Base-by-base conservation (phyloP, 2,329 filamentous ascomycete species). In the Cercospora sojina region DNA sequence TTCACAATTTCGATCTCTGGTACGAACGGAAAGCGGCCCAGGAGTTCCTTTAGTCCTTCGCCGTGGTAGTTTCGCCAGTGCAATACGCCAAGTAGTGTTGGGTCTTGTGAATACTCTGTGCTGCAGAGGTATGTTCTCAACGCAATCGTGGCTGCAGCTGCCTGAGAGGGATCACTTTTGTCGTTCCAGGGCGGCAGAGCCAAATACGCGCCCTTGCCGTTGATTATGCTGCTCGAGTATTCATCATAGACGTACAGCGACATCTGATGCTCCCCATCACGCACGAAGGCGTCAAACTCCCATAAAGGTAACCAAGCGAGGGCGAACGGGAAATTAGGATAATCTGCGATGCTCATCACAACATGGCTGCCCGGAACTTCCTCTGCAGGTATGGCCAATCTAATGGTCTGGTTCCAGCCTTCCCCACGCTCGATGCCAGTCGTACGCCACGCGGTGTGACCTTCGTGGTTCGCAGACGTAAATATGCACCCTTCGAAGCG, bases 1-100 rank as follows among this genome's bases (percentile, higher is more conserved):
- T 98, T 99, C 69, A 99, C 95, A 35, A 99, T 91, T 79, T 99
- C 96, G 64, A 98, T 97, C 77, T 99, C 95, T 0, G 95, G 91
- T 0, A 99, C 93, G 71, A 98, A 98, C 20, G 93, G 89, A 58
- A 98, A 87, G 71, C 93, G 89, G 76, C 91, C 90, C 49, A 99
- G 81, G 0, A 96, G 82, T 25, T 88, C 84, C 0, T 91, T 84
- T 1, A 98, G 83, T 38, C 93, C 88, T 29, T 89, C 88, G 55
- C 88, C 85, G 0, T 89, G 84, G 29, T 74, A 74, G 12, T 73
- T 71, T 8, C 74, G 74, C 95, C 95, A 98, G 72, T 90, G 91
- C 35, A 98, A 80, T 27, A 99, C 83, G 16, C 92, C 91, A 18
- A 97, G 82, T 10, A 99, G 86, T 16, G 90, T 87, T 64, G 93